A percentile compares a stretch with the other conserved stretches of the same genome.
Evolutionary conservation across 768 basidiomycete genomes (phyloP).

Genomic region (Termitomyces sp.): DNA sequence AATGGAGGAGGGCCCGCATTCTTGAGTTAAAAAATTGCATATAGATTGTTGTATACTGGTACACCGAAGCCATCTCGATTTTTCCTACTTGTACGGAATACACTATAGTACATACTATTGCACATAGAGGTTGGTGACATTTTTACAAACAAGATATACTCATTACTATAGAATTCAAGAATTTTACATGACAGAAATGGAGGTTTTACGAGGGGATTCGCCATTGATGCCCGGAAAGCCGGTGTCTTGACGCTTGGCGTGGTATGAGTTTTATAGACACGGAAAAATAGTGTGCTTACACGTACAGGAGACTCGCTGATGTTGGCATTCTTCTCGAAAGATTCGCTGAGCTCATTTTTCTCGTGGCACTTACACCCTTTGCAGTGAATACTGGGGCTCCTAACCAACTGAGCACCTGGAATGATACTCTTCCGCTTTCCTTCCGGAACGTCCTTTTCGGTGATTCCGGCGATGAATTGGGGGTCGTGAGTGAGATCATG

Average conservation of each 20-base stretch:
- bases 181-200: background rate
- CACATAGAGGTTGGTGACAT: background rate
- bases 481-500: constrained; percentile 2
- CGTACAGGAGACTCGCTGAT: constrained; percentile 5
- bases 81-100: background rate
- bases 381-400: constrained; percentile 4
- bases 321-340: background rate
- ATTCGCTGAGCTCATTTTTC: background rate
- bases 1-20: background rate
- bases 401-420: background rate
- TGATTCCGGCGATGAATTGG: background rate
- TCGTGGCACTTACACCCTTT: constrained; percentile 8
- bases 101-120: background rate
- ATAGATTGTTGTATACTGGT: background rate
- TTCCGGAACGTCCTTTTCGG: background rate
- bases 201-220: background rate
- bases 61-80: background rate
- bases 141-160: background rate
- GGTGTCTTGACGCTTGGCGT: constrained; percentile 1
- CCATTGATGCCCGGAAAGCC: background rate
- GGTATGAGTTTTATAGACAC: background rate
- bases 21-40: background rate
- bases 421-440: background rate
- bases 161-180: background rate
- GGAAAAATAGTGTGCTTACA: background rate